Evolutionary conservation across 1,284 basidiomycete genomes (phyloP), one percentile per base, ranked within the genome.

Genomic region (Irpex sp.): DNA sequence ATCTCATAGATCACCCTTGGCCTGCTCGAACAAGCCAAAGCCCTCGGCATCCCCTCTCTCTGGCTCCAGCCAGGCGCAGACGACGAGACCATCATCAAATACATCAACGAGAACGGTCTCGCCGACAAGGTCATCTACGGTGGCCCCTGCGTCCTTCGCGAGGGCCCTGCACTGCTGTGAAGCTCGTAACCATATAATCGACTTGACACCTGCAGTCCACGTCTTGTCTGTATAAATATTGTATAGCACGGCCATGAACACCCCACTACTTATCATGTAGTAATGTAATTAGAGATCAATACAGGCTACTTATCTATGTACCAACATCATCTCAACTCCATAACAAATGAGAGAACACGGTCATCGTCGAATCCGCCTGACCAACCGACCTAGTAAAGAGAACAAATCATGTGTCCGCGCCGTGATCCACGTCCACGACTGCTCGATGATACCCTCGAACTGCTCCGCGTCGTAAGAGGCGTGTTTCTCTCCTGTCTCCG

Each of bases 41-140:
- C 81, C 1, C 79, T 88, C 26, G 76, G 78, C 37, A 78, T 93
- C 8, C 86, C 87, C 15, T 81, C 85, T 1, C 79, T 94, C 56
- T 96, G 93, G 93, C 82, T 95, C 48, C 93, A 96, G 74, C 93
- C 93, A 11, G 93, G 93, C 26, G 91, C 92, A 8, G 87, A 89
- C 68, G 87, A 92, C 70, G 83, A 76, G 48, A 74, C 74, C 5
- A 85, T 88, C 57, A 73, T 73, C 47, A 68, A 75, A 9, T 88
- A 79, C 66, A 82, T 89, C 68, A 76, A 78, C 44, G 76, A 82
- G 61, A 85, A 85, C 64, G 81, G 78, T 3, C 73, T 93, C 57
- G 75, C 78, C 52, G 85, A 86, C 69, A 82, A 79, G 61, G 86
- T 90, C 37, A 84, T 93, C 64, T 83, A 85, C 65, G 89, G 88